Evolutionary conservation across 164 flowering plant genomes (phyloP), one percentile per base, ranked within the genome.

Genomic region (Vitis riparia): DNA sequence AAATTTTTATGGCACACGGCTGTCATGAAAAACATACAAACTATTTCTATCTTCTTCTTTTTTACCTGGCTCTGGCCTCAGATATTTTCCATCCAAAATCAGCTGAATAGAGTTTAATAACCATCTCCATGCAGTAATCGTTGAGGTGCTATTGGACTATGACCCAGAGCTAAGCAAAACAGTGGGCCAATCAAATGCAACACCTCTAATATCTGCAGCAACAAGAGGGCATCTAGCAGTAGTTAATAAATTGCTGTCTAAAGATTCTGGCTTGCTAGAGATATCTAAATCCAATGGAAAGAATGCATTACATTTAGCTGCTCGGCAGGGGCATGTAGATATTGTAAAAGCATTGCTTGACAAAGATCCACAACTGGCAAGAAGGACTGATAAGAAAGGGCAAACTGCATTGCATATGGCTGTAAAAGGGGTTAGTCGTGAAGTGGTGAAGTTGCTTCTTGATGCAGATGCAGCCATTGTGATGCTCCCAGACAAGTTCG

Each of bases 391-490:
- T 68, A 88, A 86, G 77, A 88, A 88, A 73, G 88, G 89, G 11
- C 91, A 88, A 67, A 86, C 88, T 27, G 85, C 89, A 49, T 61
- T 88, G 78, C 91, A 88, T 65, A 84, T 86, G 89, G 91, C 91
- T 56, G 91, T 84, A 2, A 88, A 88, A 76, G 91, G 91, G 47
- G 73, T 67, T 59, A 86, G 79, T 72, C 62, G 74, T 75, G 81
- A 80, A 49, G 88, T 78, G 62, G 91, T 88, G 67, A 83, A 67
- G 73, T 68, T 77, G 78, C 79, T 88, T 67, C 82, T 88, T 53
- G 73, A 72, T 11, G 85, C 86, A 15, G 88, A 88, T 81, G 71
- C 88, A 49, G 87, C 87, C 9, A 80, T 81, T 56, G 86, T 83
- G 23, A 84, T 84, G 86, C 83, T 86, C 16, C 87, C 87, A 1